Base-by-base conservation (phyloP, 208 protist genomes). In the Trypanosoma grayi region DNA sequence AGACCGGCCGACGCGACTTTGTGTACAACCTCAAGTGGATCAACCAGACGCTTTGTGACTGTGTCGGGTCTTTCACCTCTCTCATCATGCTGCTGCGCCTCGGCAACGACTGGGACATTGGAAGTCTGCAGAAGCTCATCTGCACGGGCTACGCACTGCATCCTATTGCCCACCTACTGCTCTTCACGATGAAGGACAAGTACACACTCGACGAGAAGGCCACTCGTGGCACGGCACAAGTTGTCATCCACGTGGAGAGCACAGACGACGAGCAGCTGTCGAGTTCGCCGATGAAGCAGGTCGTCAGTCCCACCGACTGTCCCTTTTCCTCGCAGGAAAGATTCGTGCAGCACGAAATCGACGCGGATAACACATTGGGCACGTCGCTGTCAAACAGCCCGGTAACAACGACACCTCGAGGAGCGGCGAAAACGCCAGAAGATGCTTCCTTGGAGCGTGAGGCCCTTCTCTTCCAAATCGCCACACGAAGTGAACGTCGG, bases 21-120 rank as follows among this genome's bases (percentile, higher is more conserved):
- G 67, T 81, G 27, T 90, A 90, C 64, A 90, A 81, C 51, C 28
- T 73, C 25, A 90, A 90, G 72, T 90, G 83, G 80, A 78, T 87
- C 3, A 65, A 81, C 47, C 76, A 87, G 64, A 81, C 77, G 5
- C 11, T 83, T 10, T 84, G 71, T 55, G 76, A 73, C 41, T 63
- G 73, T n/a, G 70, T 87, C 4, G 83, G 83, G 20, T 85, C 75
- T 46, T 24, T 64, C 5, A 18, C 43, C 1, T 69, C 71, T 10
- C 57, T 85, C 47, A 25, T 78, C 9, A 52, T 87, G 61, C 66
- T 86, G 20, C 4, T 59, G 4, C 3, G 36, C 24, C 45, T 78
- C 28, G 72, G 77, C 22, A 83, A 89, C 60, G 44, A 67, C 0
- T 85, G 82, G 82, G 40, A 34, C 11, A 22, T 48, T 20, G 3